phyloP scores from a whole-genome alignment of 371 early-diverging fungal species.

The Saksenaea oblongispora region DNA sequence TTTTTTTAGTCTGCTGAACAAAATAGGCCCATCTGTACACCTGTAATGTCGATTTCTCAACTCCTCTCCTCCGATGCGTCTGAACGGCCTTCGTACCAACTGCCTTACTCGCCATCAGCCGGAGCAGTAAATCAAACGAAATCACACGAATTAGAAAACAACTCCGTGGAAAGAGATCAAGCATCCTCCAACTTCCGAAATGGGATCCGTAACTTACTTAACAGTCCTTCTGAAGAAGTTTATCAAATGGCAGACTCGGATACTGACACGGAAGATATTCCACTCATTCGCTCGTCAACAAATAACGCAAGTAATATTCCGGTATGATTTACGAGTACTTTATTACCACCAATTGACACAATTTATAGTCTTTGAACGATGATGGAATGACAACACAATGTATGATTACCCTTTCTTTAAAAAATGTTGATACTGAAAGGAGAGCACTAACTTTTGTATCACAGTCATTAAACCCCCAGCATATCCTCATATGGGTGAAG shows the following conservation, averaged over 20 bases:
- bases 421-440: not conserved
- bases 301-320: not conserved
- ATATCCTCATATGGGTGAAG: not conserved
- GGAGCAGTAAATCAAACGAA: not conserved
- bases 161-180: not conserved
- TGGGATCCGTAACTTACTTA: conserved; percentile 37
- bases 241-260: conserved; percentile 44
- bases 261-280: conserved; percentile 41
- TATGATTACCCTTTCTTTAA: not conserved
- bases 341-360: not conserved
- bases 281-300: conserved; percentile 11
- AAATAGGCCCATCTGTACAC: conserved; percentile 21
- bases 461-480: conserved; percentile 2
- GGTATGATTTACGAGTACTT: not conserved
- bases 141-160: not conserved
- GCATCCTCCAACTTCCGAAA: conserved; percentile 18
- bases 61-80: conserved; percentile 37
- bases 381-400: not conserved
- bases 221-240: conserved; percentile 26
- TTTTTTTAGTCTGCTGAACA: conserved; percentile 2
- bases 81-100: conserved; percentile 4
- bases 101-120: not conserved
- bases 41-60: conserved; percentile 52
- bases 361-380: not conserved
- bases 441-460: not conserved